A percentile compares a stretch with the other conserved stretches of the same genome.
Conservation (phyloP, 192 early-diverging fungal genomes). For the Glomus cerebriforme region DNA sequence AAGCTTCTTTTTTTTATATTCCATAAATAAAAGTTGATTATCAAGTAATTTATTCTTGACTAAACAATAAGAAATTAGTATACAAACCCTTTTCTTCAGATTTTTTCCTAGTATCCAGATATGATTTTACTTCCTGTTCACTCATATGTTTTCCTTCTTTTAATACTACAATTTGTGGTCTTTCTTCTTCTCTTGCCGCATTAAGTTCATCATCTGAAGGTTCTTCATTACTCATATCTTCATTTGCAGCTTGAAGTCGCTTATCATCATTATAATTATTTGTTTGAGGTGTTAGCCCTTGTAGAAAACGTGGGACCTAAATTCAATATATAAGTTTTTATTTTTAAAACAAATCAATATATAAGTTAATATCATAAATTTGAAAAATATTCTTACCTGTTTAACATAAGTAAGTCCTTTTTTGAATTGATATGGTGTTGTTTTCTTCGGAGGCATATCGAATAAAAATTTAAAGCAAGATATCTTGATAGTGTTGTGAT, state of each 20-base stretch:
- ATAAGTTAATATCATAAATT: too few species aligned
- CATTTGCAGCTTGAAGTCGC: neutral
- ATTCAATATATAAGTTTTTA: neutral
- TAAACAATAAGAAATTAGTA: neutral
- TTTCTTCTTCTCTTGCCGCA: slow-evolving; percentile 15
- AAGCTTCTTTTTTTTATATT: neutral
- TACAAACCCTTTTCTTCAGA: neutral
- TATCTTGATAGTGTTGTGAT: too few species aligned
- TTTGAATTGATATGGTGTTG: slow-evolving; percentile 8
- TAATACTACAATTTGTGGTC: slow-evolving; percentile 21
- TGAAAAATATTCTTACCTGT: neutral
- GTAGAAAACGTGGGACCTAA: neutral
- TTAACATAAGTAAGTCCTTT: neutral
- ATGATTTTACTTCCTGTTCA: slow-evolving; percentile 3
- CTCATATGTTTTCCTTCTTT: slow-evolving; percentile 23
- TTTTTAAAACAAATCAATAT: too few species aligned
- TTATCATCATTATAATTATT: neutral
- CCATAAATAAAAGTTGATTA: neutral
- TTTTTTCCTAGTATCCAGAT: neutral
- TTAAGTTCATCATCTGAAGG: neutral
- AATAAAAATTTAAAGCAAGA: too few species aligned
- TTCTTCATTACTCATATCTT: neutral
- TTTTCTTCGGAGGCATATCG: neutral
- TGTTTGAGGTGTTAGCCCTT: neutral
- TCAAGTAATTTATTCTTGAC: neutral